Percentiles rank a stretch among this genome's conserved stretches.
Conservation (phyloP, 768 basidiomycete species). For the Suillus spraguei region DNA sequence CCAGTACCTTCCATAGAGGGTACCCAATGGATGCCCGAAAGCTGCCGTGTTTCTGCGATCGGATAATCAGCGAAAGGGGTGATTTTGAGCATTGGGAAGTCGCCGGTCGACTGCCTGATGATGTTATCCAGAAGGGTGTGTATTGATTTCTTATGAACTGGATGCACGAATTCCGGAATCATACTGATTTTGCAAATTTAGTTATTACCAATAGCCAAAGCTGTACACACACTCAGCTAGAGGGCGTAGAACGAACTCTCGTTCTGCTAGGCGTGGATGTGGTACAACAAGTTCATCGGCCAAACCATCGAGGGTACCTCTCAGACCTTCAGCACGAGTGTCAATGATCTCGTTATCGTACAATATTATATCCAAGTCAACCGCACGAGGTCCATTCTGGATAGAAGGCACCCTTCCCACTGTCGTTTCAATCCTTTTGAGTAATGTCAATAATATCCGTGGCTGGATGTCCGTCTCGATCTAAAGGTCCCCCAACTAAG, state of each 20-base stretch:
- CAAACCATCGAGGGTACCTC: constrained; percentile 49
- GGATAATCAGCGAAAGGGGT: constrained; percentile 70
- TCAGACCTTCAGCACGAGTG: constrained; percentile 45
- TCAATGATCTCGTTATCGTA: constrained; percentile 69
- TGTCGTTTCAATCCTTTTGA: constrained; percentile 72
- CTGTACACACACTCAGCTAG: constrained; percentile 71
- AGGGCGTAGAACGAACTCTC: constrained; percentile 92
- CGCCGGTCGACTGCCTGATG: constrained; percentile 29
- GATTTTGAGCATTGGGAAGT: constrained; percentile 67
- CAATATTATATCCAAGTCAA: constrained; percentile 87
- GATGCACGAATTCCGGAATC: constrained; percentile 75
- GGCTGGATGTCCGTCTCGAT: constrained; percentile 75
- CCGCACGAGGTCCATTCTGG: constrained; percentile 83
- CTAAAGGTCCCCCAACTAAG: constrained; percentile 41
- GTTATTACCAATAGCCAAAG: constrained; percentile 1
- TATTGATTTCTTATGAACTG: constrained; percentile 51
- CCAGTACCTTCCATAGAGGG: constrained; percentile 30
- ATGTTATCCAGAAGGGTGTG: constrained; percentile 47
- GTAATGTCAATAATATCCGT: constrained; percentile 51
- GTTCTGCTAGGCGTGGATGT: constrained; percentile 77
- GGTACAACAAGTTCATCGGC: constrained; percentile 79
- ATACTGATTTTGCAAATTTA: constrained; percentile 52
- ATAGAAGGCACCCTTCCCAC: constrained; percentile 82
- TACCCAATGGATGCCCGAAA: constrained; percentile 13
- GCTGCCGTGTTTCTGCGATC: constrained; percentile 19